Evolutionary conservation across 768 basidiomycete species (phyloP).

Genomic region (Punctularia strigosozonata): DNA sequence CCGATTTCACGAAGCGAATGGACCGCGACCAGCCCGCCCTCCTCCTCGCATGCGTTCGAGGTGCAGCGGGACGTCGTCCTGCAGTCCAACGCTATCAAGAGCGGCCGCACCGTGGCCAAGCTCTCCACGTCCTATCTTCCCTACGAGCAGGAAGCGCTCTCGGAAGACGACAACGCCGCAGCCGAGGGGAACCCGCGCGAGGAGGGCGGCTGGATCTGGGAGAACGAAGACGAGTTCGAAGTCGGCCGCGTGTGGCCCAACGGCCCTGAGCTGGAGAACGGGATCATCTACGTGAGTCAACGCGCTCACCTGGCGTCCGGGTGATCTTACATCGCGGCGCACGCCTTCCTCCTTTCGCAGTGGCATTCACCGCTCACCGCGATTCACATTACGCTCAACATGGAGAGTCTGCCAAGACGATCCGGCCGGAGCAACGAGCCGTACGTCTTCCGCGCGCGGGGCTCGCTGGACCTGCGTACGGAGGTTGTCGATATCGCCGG

Average conservation of each 20-base stretch:
- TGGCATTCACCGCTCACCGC: constrained; percentile 38
- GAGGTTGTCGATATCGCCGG: too few relatives aligned
- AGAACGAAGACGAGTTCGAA: constrained; percentile 56
- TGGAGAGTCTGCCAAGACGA: constrained; percentile 34
- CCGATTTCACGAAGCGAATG: background rate
- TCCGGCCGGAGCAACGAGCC: constrained; percentile 53
- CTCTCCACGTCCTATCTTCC: constrained; percentile 44
- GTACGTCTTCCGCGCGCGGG: constrained; percentile 40
- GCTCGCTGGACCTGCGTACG: constrained; percentile 11
- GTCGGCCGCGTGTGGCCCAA: constrained; percentile 47
- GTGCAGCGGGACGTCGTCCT: constrained; percentile 35
- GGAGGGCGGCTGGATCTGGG: constrained; percentile 50
- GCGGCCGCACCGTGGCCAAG: constrained; percentile 33
- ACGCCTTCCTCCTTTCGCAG: constrained; percentile 22
- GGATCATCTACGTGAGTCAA: constrained; percentile 50
- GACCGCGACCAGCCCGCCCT: constrained; percentile 3
- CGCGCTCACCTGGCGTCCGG: background rate
- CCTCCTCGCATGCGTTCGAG: constrained; percentile 49
- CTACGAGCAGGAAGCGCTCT: constrained; percentile 21
- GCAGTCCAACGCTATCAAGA: constrained; percentile 32
- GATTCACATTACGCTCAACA: constrained; percentile 56
- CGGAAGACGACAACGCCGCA: constrained; percentile 14
- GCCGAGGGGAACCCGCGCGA: constrained; percentile 18
- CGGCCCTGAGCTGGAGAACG: constrained; percentile 27
- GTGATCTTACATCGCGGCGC: background rate